Percentiles rank a stretch among this genome's conserved stretches.
phyloP scores from a whole-genome alignment of 495 filamentous ascomycete species.

The Hypoxylon perforatum region DNA sequence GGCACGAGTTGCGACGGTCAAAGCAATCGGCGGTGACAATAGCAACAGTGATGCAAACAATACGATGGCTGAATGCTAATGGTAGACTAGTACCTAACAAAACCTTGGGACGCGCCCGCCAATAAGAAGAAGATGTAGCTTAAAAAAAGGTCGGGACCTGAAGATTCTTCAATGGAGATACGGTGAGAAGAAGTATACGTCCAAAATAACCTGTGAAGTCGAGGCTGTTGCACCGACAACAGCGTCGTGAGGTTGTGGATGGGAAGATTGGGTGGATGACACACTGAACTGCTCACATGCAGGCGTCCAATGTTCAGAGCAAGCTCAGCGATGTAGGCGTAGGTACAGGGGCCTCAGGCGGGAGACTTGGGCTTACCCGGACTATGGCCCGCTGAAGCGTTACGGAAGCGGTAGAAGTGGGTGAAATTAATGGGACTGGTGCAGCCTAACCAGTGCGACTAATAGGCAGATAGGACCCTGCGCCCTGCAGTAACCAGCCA shows the following conservation, averaged over 20 bases:
- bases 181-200: slow-evolving; percentile 23
- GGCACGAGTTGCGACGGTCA: slow-evolving; percentile 22
- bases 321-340: background rate
- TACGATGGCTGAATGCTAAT: slow-evolving; percentile 23
- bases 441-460: background rate
- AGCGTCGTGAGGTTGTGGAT: slow-evolving; percentile 33
- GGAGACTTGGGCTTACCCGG: no score
- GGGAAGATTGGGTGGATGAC: slow-evolving; percentile 20
- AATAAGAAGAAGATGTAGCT: slow-evolving; percentile 22
- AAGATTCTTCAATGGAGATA: slow-evolving; percentile 19
- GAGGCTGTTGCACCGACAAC: slow-evolving; percentile 19
- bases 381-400: slow-evolving; percentile 13
- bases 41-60: slow-evolving; percentile 38
- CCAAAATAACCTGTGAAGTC: slow-evolving; percentile 16
- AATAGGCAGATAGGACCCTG: slow-evolving; percentile 14
- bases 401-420: slow-evolving; percentile 44
- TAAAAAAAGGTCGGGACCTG: background rate
- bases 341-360: slow-evolving; percentile 5
- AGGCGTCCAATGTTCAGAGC: slow-evolving; percentile 22
- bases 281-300: slow-evolving; percentile 39
- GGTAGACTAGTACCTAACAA: slow-evolving; percentile 12
- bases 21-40: slow-evolving; percentile 41
- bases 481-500: slow-evolving; percentile 10
- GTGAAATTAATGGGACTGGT: background rate
- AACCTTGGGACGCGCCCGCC: slow-evolving; percentile 11